Conservation (phyloP, 345 rosid genomes). For the Brassica juncea region DNA sequence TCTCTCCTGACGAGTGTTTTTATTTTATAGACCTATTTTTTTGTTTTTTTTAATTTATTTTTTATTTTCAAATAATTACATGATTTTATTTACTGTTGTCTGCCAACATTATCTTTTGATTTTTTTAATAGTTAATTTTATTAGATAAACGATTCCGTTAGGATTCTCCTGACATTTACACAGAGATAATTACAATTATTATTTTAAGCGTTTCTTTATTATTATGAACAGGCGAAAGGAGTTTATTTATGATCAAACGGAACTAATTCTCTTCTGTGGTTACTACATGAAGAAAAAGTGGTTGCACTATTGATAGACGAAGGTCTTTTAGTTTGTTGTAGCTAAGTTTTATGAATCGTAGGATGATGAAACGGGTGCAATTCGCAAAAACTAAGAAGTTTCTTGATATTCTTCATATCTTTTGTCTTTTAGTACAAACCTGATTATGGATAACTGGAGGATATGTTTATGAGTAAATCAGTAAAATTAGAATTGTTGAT, state of each 20-base stretch:
- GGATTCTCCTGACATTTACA: constrained; percentile 21
- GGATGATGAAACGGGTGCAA: background rate
- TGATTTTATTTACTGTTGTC: constrained; percentile 2
- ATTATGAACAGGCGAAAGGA: background rate
- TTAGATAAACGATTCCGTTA: background rate
- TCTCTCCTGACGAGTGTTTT: constrained; percentile 26
- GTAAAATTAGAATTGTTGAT: background rate
- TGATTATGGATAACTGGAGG: background rate
- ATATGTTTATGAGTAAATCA: background rate
- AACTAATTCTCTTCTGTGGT: background rate
- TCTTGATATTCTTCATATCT: background rate
- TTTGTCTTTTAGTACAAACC: background rate
- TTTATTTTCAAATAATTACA: constrained; percentile 13
- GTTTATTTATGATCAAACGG: background rate
- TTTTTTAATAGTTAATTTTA: background rate
- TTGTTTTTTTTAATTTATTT: background rate
- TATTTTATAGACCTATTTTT: constrained; percentile 16
- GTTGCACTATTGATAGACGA: background rate
- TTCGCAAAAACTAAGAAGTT: background rate
- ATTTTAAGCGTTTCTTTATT: background rate
- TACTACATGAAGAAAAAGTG: background rate
- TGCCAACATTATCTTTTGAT: constrained; percentile 8
- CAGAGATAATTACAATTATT: background rate
- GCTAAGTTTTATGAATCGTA: too few species aligned
- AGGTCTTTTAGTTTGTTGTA: too few species aligned